A percentile compares a stretch with the other conserved stretches of the same genome.
phyloP scores from a whole-genome alignment of 352 stramenopile species.

The Phytopythium cucurbitacearum region DNA sequence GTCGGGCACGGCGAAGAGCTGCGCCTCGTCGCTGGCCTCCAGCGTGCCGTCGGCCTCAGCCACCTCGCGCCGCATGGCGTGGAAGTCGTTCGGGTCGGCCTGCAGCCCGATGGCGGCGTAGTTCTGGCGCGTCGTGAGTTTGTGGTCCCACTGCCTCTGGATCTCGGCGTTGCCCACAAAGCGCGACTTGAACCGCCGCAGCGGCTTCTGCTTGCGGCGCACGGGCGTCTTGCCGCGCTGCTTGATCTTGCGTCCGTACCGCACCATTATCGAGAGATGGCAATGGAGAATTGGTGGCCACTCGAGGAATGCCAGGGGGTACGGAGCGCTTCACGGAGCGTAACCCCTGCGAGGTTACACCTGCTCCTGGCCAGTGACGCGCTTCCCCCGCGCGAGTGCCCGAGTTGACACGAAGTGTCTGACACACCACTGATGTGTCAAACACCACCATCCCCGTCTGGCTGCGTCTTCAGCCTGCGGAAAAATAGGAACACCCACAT shows the following conservation, averaged over 20 bases:
- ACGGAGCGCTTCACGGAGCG: too few relatives aligned
- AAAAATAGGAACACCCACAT: conserved; percentile 5
- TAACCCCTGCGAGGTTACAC: too few relatives aligned
- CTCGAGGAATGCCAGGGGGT: too few relatives aligned
- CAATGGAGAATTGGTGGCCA: neutral
- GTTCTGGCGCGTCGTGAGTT: conserved; percentile 77
- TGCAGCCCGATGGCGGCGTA: conserved; percentile 71
- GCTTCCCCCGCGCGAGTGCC: too few relatives aligned
- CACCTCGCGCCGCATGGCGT: conserved; percentile 43
- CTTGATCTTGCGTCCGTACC: conserved; percentile 57
- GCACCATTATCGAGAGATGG: conserved; percentile 21
- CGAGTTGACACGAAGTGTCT: too few relatives aligned
- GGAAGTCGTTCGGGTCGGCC: conserved; percentile 58
- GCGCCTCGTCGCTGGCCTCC: conserved; percentile 40
- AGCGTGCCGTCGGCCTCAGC: conserved; percentile 42
- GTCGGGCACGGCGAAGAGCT: conserved; percentile 72
- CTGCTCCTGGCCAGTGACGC: too few relatives aligned
- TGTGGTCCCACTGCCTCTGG: conserved; percentile 74
- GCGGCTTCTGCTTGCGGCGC: conserved; percentile 64
- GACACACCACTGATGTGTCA: too few relatives aligned
- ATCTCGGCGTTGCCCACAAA: conserved; percentile 72
- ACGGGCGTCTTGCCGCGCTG: conserved; percentile 61
- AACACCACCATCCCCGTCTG: too few relatives aligned
- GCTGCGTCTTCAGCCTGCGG: neutral
- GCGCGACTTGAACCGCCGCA: conserved; percentile 68